These are phyloP conservation scores for Chlorociboria aeruginascens DNA, from an alignment of 495 filamentous ascomycete genomes.

Conservation along the genomic window DNA sequence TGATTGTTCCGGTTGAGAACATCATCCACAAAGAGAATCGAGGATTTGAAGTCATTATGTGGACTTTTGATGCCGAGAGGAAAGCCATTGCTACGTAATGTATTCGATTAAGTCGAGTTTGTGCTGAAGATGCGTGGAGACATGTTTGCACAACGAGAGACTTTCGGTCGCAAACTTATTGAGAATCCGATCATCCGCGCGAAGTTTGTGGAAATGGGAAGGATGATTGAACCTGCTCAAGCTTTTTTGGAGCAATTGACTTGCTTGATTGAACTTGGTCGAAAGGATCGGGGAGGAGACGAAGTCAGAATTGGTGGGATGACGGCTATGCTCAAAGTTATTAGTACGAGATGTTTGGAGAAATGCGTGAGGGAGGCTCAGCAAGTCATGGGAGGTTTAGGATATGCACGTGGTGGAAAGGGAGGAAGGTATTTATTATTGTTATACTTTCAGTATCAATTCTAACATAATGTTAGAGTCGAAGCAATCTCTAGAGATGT, in stretches of 20 bases:
- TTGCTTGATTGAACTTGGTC: conserved; percentile 19
- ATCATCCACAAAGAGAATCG: conserved; percentile 34
- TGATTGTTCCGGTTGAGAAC: conserved; percentile 31
- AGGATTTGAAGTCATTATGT: conserved; percentile 39
- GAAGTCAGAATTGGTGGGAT: conserved; percentile 35
- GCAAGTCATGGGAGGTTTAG: conserved; percentile 21
- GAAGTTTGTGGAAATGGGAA: conserved; percentile 37
- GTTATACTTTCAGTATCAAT: neutral
- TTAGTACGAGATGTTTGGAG: conserved; percentile 18
- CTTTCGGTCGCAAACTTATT: conserved; percentile 36
- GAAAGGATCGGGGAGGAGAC: conserved; percentile 25
- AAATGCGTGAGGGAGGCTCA: conserved; percentile 19
- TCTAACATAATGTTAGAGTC: conserved; percentile 13
- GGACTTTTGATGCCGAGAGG: conserved; percentile 38
- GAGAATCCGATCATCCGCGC: conserved; percentile 32
- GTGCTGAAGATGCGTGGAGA: conserved; percentile 35
- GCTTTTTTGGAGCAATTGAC: conserved; percentile 36
- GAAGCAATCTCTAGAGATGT: conserved; percentile 28
- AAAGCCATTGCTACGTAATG: conserved; percentile 30
- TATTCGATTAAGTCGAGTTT: conserved; percentile 33
- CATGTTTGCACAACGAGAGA: conserved; percentile 36
- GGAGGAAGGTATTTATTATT: conserved; percentile 18
- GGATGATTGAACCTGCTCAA: conserved; percentile 36
- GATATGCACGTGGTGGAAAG: conserved; percentile 23
- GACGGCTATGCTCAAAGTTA: conserved; percentile 22